Evolutionary conservation across 78 protist species (phyloP).

Genomic region (Bigelowiella natans): DNA sequence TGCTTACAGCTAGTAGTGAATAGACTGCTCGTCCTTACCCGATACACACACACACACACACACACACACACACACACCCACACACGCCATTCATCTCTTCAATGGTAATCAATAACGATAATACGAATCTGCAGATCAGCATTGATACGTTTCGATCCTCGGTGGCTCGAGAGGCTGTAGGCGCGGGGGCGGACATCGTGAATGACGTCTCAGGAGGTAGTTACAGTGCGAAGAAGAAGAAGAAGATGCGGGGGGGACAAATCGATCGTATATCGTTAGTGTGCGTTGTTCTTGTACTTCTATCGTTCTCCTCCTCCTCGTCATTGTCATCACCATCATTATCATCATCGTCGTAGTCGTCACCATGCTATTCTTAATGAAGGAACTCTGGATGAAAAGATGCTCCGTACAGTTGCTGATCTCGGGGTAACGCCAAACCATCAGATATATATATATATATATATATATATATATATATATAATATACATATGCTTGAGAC

Average conservation of each 20-base stretch:
- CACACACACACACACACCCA: neutral
- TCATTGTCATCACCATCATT: too few species aligned
- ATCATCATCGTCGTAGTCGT: too few species aligned
- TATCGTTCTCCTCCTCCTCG: too few species aligned
- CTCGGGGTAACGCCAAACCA: too few species aligned
- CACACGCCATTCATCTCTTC: neutral
- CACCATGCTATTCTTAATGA: too few species aligned
- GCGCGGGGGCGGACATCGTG: conserved; percentile 51
- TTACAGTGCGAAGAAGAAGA: neutral
- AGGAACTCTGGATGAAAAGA: conserved; percentile 24
- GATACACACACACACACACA: neutral
- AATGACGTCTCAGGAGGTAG: conserved; percentile 52
- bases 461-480: neutral
- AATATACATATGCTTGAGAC: neutral
- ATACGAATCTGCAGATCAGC: neutral
- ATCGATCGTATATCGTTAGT: too few species aligned
- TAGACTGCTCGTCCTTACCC: neutral
- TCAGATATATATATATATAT: neutral
- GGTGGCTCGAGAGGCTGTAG: conserved; percentile 46
- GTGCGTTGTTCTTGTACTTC: too few species aligned
- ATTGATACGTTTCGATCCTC: conserved; percentile 43
- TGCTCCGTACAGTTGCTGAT: conserved; percentile 31
- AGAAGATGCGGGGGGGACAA: neutral
- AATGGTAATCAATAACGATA: too few species aligned
- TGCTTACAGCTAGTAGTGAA: neutral